phyloP scores from a whole-genome alignment of 179 eudicot species.

The Beta lomatogona region DNA sequence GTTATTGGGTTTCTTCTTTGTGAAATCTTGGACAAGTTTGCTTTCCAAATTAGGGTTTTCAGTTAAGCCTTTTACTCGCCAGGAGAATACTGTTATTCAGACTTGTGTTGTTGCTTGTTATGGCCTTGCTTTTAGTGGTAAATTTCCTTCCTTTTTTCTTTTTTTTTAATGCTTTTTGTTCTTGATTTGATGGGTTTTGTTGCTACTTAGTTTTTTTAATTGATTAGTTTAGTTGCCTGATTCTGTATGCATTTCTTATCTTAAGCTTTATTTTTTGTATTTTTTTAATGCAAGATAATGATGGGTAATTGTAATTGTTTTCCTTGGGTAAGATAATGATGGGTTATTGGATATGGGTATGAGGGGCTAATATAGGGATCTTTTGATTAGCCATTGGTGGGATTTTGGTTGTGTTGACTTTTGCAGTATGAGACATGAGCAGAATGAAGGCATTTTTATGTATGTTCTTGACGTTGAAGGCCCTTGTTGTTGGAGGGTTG shows the following conservation, averaged over 20 bases:
- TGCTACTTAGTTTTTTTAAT: not conserved
- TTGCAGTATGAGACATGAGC: not conserved
- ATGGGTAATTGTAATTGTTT: not conserved
- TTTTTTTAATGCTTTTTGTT: not conserved
- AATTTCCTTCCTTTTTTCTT: not conserved
- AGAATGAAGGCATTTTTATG: not conserved
- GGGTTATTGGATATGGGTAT: not conserved
- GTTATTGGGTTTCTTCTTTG: slow-evolving; percentile 80
- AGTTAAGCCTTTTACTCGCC: slow-evolving; percentile 67
- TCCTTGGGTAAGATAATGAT: no score
- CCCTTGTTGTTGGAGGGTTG: not conserved
- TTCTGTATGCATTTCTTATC: not conserved
- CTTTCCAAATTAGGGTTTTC: slow-evolving; percentile 57
- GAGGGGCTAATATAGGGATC: not conserved
- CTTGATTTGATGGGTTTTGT: not conserved
- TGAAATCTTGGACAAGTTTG: slow-evolving; percentile 79
- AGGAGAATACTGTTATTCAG: slow-evolving; percentile 95
- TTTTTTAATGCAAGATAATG: not conserved
- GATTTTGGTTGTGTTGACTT: not conserved
- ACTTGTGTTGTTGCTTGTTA: slow-evolving; percentile 97
- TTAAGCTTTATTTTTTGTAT: not conserved
- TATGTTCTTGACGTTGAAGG: not conserved
- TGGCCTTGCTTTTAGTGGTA: slow-evolving; percentile 98
- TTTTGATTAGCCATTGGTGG: not conserved
- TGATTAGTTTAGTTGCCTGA: not conserved